These are phyloP conservation scores for Litsea cubeba DNA, from an alignment of 164 flowering plant genomes.

Conservation along the genomic window DNA sequence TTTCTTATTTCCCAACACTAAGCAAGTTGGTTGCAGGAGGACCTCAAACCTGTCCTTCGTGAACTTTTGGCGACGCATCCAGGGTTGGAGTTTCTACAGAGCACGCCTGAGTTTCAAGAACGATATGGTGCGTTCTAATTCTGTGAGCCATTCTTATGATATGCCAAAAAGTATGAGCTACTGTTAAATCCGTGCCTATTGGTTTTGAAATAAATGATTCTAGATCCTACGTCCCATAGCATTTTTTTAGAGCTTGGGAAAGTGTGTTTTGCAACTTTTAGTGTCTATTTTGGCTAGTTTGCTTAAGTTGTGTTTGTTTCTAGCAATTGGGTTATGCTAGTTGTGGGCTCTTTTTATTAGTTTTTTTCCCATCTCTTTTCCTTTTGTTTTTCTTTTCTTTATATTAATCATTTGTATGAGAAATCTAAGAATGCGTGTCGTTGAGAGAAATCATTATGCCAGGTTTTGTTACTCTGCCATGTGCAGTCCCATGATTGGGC, in stretches of 20 bases:
- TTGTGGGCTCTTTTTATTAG: no score
- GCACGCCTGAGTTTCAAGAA: slow-evolving; percentile 96
- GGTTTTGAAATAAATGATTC: background rate
- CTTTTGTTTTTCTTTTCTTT: no score
- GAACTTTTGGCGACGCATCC: slow-evolving; percentile 97
- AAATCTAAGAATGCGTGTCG: no score
- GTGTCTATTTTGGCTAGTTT: background rate
- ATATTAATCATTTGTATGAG: no score
- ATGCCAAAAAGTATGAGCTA: background rate
- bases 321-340: no score
- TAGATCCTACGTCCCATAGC: background rate
- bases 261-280: background rate
- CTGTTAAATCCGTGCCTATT: no score
- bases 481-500: background rate
- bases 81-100: slow-evolving; percentile 87
- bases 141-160: background rate
- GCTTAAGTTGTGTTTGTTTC: no score
- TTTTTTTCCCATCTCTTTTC: no score
- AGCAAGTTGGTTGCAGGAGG: slow-evolving; percentile 47
- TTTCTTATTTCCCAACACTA: slow-evolving; percentile 3
- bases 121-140: slow-evolving; percentile 69
- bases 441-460: no score
- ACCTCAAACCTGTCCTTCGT: slow-evolving; percentile 81
- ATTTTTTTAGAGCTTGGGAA: background rate
- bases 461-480: background rate